Evolutionary conservation across 805 yeast genomes (phyloP), one percentile per base, ranked within the genome.

Genomic region (Candida maesae): DNA sequence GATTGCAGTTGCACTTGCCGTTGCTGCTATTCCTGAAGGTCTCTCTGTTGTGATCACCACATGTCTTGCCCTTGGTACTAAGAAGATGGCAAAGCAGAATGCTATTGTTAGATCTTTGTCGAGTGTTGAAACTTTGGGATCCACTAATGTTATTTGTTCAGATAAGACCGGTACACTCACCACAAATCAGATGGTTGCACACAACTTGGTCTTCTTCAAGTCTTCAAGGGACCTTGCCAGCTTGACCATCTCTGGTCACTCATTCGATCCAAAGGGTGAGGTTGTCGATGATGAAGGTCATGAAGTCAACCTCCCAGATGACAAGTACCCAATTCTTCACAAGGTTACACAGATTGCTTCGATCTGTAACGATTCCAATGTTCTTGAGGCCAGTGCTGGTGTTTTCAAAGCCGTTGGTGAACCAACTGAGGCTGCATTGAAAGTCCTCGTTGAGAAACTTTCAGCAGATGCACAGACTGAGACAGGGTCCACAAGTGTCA

Each of bases 101-200:
- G 70, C 77, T 15, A 63, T 75, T 38, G 73, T 74, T 32, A 70
- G 75, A 50, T 60, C 68, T 9, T 56, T 74, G 34, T 57, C 77
- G 10, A 67, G 71, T 35, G 76, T 76, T 24, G 84, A 78, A 55
- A 78, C 83, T 11, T 63, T 78, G 49, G 84, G 84, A 7, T 71
- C 77, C 6, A 74, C 78, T 8, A 73, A 74, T 52, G 76, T 57
- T 42, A 60, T 69, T 30, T 69, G 73, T 46, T 64, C 67, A 26
- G 74, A 68, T 47, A 69, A 69, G 41, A 69, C 74, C 4, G 74
- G 74, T 16, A 69, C 74, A 12, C 55, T 77, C 29, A 77, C 83
- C 15, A 67, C 74, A 41, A 76, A 76, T 53, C 67, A 66, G 49
- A 73, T 76, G 76, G 53, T 61, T 17, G 73, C 64, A 1, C 67